These are phyloP conservation scores for Prunus padus DNA, from an alignment of 306 rosid genomes.

Conservation along the genomic window DNA sequence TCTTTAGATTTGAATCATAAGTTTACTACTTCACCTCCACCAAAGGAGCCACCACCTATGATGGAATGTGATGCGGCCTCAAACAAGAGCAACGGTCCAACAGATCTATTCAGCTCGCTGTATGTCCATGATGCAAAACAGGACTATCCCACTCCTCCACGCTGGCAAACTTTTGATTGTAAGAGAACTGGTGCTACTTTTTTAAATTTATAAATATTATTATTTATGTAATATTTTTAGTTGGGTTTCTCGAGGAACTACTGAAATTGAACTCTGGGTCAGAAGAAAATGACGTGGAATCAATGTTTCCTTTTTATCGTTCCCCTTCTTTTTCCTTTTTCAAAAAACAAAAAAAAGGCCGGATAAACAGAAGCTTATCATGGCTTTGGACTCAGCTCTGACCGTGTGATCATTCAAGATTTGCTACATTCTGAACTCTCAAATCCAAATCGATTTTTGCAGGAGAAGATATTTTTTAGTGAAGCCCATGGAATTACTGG, in stretches of 20 bases:
- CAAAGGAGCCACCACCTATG: conserved; percentile 29
- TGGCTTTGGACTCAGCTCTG: not conserved
- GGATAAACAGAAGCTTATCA: not conserved
- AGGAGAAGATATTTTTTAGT: conserved; percentile 4
- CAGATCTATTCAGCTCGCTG: conserved; percentile 44
- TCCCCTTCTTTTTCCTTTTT: too few relatives aligned
- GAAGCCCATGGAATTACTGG: not conserved
- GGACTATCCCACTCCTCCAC: conserved; percentile 40
- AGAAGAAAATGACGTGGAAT: not conserved
- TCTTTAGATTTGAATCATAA: conserved; percentile 42
- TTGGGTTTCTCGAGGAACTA: not conserved
- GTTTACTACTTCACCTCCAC: conserved; percentile 23
- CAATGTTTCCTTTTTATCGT: not conserved
- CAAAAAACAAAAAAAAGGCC: not conserved
- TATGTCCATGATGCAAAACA: conserved; percentile 34
- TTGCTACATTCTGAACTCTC: not conserved
- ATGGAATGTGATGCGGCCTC: conserved; percentile 38
- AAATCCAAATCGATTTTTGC: conserved; percentile 5
- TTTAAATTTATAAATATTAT: not conserved
- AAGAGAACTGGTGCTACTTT: conserved; percentile 20
- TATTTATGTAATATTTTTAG: not conserved
- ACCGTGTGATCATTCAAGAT: not conserved
- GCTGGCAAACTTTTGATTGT: conserved; percentile 84
- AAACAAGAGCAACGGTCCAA: conserved; percentile 28
- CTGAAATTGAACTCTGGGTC: not conserved